Evolutionary conservation across 1,284 basidiomycete genomes (phyloP).

Genomic region (Crucibulum parvulum): DNA sequence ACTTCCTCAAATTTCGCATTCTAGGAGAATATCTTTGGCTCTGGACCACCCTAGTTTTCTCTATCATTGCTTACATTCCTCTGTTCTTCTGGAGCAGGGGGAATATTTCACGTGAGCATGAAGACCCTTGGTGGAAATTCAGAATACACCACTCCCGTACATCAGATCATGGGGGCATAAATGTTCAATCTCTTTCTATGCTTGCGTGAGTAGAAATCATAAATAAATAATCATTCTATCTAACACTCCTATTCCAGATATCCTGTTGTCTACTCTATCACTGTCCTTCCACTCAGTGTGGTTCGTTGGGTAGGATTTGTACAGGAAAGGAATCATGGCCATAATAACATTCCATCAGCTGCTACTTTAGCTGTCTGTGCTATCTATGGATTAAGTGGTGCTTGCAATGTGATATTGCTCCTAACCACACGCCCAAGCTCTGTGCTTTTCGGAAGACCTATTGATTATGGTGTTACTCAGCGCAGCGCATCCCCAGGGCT

Average conservation of each 20-base stretch:
- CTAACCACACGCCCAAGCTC: slow-evolving; percentile 36
- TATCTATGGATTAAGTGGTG: slow-evolving; percentile 40
- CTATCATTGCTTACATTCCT: slow-evolving; percentile 40
- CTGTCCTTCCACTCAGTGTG: slow-evolving; percentile 33
- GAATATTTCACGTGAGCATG: slow-evolving; percentile 38
- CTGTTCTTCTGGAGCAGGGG: slow-evolving; percentile 47
- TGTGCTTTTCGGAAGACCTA: slow-evolving; percentile 23
- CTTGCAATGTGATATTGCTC: slow-evolving; percentile 43
- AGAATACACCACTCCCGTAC: slow-evolving; percentile 22
- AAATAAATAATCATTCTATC: not conserved
- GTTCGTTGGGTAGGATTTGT: slow-evolving; percentile 38
- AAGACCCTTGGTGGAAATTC: slow-evolving; percentile 41
- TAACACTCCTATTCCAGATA: slow-evolving; percentile 21
- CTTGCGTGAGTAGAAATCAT: slow-evolving; percentile 26
- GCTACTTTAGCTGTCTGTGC: slow-evolving; percentile 37
- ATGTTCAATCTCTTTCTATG: slow-evolving; percentile 33
- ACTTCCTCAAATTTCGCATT: slow-evolving; percentile 37
- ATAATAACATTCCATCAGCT: slow-evolving; percentile 28
- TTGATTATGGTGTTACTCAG: no score
- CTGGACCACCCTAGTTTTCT: slow-evolving; percentile 44
- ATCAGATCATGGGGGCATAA: slow-evolving; percentile 11
- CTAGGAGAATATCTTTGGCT: slow-evolving; percentile 52
- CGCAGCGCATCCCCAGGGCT: no score
- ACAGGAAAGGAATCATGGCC: slow-evolving; percentile 14
- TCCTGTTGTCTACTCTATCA: slow-evolving; percentile 32